phyloP scores from a whole-genome alignment of 495 filamentous ascomycete genomes.

The Trichoderma gamsii region DNA sequence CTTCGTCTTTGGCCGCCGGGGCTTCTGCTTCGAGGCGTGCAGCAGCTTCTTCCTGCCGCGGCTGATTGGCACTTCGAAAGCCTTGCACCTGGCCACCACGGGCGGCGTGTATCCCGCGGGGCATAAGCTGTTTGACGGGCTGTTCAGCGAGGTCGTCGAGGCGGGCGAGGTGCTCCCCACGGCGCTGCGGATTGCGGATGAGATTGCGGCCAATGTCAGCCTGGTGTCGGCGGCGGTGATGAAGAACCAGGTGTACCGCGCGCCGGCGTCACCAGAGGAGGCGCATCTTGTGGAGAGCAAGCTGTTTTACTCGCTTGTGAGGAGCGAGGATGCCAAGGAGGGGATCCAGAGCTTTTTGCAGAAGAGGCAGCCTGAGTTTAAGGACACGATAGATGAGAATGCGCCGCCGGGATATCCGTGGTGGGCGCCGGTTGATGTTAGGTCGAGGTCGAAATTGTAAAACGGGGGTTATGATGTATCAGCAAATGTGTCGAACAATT shows the following conservation, averaged over 20 bases:
- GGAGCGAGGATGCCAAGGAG: slow-evolving; percentile 43
- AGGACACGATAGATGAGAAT: slow-evolving; percentile 43
- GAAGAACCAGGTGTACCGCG: slow-evolving; percentile 55
- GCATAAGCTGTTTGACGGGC: slow-evolving; percentile 38
- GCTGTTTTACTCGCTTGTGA: slow-evolving; percentile 51
- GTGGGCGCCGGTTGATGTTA: slow-evolving; percentile 30
- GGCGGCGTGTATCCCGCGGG: slow-evolving; percentile 38
- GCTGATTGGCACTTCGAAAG: slow-evolving; percentile 50
- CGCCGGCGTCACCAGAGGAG: slow-evolving; percentile 46
- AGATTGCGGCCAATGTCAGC: slow-evolving; percentile 54
- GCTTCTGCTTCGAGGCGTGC: slow-evolving; percentile 57
- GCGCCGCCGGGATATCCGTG: slow-evolving; percentile 42
- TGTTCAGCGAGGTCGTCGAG: slow-evolving; percentile 52
- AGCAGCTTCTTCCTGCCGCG: slow-evolving; percentile 59
- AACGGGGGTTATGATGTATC: not conserved
- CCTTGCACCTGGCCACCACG: slow-evolving; percentile 51
- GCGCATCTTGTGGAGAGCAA: slow-evolving; percentile 54
- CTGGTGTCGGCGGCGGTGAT: slow-evolving; percentile 49
- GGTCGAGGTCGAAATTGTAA: slow-evolving; percentile 21
- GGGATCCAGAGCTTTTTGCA: slow-evolving; percentile 41
- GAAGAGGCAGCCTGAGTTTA: slow-evolving; percentile 48
- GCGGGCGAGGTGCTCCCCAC: slow-evolving; percentile 47
- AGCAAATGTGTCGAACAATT: not conserved
- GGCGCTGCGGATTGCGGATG: slow-evolving; percentile 51
- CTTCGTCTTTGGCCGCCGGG: slow-evolving; percentile 59